Evolutionary conservation across 2,329 filamentous ascomycete species (phyloP).

Genomic region (Immersiporthe knoxdaviesiana): DNA sequence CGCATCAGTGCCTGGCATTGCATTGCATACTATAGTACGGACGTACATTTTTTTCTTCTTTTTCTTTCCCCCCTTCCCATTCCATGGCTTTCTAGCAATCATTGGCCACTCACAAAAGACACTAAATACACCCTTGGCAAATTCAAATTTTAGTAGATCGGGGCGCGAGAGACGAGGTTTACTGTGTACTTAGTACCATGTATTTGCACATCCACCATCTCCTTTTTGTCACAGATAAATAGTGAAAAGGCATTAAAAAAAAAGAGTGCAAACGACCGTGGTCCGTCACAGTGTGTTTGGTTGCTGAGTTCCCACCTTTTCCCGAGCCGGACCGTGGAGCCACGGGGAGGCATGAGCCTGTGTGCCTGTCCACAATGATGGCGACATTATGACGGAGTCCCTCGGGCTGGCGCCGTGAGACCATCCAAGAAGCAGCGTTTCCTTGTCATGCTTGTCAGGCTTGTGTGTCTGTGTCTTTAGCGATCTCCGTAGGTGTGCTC

Average conservation of each 20-base stretch:
- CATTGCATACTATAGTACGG: not conserved
- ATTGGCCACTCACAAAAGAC: not conserved
- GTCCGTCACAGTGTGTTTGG: not conserved
- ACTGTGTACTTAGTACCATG: too few relatives aligned
- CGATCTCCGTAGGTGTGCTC: not conserved
- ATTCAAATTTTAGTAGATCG: not conserved
- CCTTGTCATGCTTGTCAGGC: too few relatives aligned
- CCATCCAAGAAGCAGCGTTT: conserved; percentile 7
- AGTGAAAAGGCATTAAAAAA: not conserved
- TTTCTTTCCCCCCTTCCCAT: not conserved
- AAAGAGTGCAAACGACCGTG: not conserved
- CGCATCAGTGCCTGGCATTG: not conserved
- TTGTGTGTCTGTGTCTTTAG: conserved; percentile 17
- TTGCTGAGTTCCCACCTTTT: not conserved
- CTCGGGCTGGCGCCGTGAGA: conserved; percentile 19
- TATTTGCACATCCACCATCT: not conserved
- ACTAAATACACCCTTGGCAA: not conserved
- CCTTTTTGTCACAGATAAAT: not conserved
- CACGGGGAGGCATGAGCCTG: not conserved
- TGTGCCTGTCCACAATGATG: conserved; percentile 11
- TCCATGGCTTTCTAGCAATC: not conserved
- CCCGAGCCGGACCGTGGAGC: not conserved
- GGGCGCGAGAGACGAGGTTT: not conserved
- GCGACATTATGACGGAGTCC: conserved; percentile 24
- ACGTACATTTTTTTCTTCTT: too few relatives aligned